Evolutionary conservation across 768 basidiomycete species (phyloP).

Genomic region (Russula dissimulans): DNA sequence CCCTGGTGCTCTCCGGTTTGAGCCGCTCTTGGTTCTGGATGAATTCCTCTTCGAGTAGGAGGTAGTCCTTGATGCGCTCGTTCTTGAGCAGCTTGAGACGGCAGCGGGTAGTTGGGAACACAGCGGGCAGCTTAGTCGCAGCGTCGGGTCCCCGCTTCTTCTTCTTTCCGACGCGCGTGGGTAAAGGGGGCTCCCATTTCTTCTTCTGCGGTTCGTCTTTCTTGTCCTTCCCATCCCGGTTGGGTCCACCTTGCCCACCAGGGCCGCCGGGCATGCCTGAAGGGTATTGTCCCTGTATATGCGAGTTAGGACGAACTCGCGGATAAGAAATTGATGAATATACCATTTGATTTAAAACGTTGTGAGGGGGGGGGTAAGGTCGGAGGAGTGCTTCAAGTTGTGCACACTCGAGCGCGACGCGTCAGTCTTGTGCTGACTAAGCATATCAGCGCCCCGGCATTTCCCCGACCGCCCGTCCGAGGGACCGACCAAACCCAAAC

Average conservation of each 20-base stretch:
- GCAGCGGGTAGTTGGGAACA: constrained; percentile 92
- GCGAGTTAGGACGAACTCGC: neutral
- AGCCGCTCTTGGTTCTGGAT: constrained; percentile 86
- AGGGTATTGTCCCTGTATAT: constrained; percentile 59
- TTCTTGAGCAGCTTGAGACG: constrained; percentile 90
- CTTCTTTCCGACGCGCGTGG: constrained; percentile 95
- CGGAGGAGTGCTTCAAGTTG: constrained; percentile 11
- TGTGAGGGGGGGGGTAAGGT: neutral
- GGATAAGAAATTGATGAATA: constrained; percentile 6
- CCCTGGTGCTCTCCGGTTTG: constrained; percentile 77
- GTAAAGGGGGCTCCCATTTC: constrained; percentile 98
- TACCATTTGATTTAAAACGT: constrained; percentile 13
- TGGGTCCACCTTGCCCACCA: constrained; percentile 22
- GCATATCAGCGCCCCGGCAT: neutral
- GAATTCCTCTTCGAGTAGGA: constrained; percentile 92
- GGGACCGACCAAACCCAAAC: too few species aligned
- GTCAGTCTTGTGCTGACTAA: constrained; percentile 24
- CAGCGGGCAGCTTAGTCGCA: constrained; percentile 83
- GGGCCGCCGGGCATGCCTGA: constrained; percentile 43
- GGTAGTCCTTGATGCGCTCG: constrained; percentile 97
- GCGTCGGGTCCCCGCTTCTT: constrained; percentile 88
- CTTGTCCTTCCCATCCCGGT: constrained; percentile 26
- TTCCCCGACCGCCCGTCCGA: neutral
- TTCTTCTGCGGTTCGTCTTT: constrained; percentile 60
- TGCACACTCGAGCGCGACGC: constrained; percentile 25